Conservation (phyloP, 2,329 filamentous ascomycete genomes). For the Davidsoniella eucalypti region DNA sequence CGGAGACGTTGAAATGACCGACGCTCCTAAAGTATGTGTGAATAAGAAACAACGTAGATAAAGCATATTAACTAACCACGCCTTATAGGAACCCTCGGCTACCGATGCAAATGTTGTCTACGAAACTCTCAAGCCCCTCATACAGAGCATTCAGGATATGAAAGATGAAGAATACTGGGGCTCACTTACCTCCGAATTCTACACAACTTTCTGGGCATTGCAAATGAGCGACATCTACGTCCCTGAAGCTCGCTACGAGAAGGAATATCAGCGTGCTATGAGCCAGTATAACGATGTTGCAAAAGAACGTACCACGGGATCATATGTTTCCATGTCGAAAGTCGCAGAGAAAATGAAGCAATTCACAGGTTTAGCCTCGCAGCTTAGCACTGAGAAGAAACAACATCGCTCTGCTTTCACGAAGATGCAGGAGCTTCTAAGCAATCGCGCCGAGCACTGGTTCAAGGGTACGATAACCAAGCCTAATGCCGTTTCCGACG, state of each 20-base stretch:
- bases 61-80: not conserved
- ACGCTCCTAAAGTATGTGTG: constrained; percentile 9
- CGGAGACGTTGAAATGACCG: constrained; percentile 11
- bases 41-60: not conserved
- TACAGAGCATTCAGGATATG: constrained; percentile 46
- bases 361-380: constrained; percentile 38
- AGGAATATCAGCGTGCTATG: constrained; percentile 53
- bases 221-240: constrained; percentile 67
- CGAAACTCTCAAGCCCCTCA: constrained; percentile 46
- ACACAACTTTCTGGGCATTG: constrained; percentile 82
- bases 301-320: constrained; percentile 54
- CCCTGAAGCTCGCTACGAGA: constrained; percentile 60
- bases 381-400: constrained; percentile 14
- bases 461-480: constrained; percentile 38
- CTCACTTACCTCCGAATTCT: constrained; percentile 64
- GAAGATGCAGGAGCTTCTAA: constrained; percentile 41
- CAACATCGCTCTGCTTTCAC: constrained; percentile 11
- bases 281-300: constrained; percentile 50
- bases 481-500: constrained; percentile 52
- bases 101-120: constrained; percentile 2
- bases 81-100: not conserved
- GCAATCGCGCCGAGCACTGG: constrained; percentile 62
- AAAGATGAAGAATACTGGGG: constrained; percentile 49
- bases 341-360: constrained; percentile 56
- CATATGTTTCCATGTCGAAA: constrained; percentile 44